phyloP scores from a whole-genome alignment of 495 filamentous ascomycete genomes.

The Tuber indicum region DNA sequence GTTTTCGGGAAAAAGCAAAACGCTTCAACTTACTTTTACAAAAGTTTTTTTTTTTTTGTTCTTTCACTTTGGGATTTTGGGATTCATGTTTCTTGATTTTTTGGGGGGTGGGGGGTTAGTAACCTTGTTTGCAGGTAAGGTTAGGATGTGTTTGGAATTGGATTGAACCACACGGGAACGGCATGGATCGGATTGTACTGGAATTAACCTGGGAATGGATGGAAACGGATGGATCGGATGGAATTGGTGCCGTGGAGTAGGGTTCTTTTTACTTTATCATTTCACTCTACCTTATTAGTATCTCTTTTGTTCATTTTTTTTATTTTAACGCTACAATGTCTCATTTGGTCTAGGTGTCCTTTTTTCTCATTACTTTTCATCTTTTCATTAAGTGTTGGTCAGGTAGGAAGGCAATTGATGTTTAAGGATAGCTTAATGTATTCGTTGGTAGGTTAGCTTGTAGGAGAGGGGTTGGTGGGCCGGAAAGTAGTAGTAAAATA shows the following conservation, averaged over 20 bases:
- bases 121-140: background rate
- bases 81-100: background rate
- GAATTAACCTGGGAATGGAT: conserved; percentile 24
- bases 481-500: background rate
- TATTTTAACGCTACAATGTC: conserved; percentile 8
- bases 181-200: conserved; percentile 18
- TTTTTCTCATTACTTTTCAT: background rate
- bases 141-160: background rate
- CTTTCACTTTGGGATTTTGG: background rate
- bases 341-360: background rate
- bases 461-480: background rate
- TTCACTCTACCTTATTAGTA: background rate
- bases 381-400: background rate
- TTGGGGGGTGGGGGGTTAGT: background rate
- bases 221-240: conserved; percentile 8
- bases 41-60: conserved; percentile 4
- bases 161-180: background rate
- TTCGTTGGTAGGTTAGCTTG: background rate
- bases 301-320: conserved; percentile 16
- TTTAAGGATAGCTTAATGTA: background rate
- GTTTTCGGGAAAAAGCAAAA: background rate
- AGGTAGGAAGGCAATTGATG: background rate
- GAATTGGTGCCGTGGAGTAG: conserved; percentile 7
- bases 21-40: background rate
- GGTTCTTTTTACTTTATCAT: background rate